phyloP scores from a whole-genome alignment of 208 protist genomes.

The Trypanosoma platydactyli region DNA sequence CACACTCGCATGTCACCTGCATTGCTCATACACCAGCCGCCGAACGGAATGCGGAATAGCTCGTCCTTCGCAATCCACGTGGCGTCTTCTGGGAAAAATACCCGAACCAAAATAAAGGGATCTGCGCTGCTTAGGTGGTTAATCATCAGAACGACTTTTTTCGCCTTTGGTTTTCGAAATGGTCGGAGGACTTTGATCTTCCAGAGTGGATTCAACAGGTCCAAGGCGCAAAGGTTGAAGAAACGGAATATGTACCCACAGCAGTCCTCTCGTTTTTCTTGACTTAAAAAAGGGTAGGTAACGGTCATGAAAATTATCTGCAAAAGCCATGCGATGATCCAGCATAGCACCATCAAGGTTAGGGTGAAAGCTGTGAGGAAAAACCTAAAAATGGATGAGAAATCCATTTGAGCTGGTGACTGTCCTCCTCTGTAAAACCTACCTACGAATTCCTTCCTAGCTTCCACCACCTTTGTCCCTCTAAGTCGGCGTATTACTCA shows the following conservation, averaged over 20 bases:
- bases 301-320: slow-evolving; percentile 64
- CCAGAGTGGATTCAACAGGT: slow-evolving; percentile 85
- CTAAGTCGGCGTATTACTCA: too few species aligned
- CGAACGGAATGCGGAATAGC: slow-evolving; percentile 84
- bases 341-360: slow-evolving; percentile 44
- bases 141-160: slow-evolving; percentile 82
- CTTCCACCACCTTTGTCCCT: too few species aligned
- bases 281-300: slow-evolving; percentile 63
- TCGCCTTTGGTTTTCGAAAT: slow-evolving; percentile 57
- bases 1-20: slow-evolving; percentile 68
- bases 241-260: slow-evolving; percentile 81
- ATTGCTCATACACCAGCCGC: slow-evolving; percentile 80
- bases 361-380: slow-evolving; percentile 62
- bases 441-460: too few species aligned
- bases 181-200: slow-evolving; percentile 59
- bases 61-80: slow-evolving; percentile 80
- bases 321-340: slow-evolving; percentile 63
- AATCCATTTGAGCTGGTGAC: slow-evolving; percentile 1
- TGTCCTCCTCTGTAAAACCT: neutral
- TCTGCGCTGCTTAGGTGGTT: slow-evolving; percentile 85
- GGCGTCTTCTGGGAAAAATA: slow-evolving; percentile 70
- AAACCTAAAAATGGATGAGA: slow-evolving; percentile 37
- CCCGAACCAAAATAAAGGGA: slow-evolving; percentile 72
- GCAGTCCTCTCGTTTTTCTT: slow-evolving; percentile 56
- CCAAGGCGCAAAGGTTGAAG: slow-evolving; percentile 54